Evolutionary conservation across 768 basidiomycete species (phyloP).

Genomic region (Podaxis mareebaensis): DNA sequence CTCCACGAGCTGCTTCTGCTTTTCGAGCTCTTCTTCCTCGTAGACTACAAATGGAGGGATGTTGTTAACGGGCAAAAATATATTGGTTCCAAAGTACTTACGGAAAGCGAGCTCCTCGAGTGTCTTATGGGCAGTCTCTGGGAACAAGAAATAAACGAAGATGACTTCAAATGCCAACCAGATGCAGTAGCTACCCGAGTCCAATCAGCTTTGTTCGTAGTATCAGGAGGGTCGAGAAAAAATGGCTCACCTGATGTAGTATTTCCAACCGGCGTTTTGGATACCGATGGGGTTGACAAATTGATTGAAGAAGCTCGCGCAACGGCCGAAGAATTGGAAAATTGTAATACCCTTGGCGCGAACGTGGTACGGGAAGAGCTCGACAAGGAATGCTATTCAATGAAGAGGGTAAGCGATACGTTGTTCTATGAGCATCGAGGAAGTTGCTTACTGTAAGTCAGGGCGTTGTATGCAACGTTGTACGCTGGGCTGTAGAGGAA

Average conservation of each 20-base stretch:
- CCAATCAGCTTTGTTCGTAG: background rate
- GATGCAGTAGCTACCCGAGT: conserved; percentile 39
- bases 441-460: conserved; percentile 47
- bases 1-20: conserved; percentile 43
- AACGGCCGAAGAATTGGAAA: conserved; percentile 59
- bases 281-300: conserved; percentile 70
- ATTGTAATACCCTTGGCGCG: conserved; percentile 63
- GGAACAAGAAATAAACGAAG: conserved; percentile 64
- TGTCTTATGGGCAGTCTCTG: conserved; percentile 53
- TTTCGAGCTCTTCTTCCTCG: conserved; percentile 41
- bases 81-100: conserved; percentile 27
- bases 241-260: conserved; percentile 45
- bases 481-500: conserved; percentile 58
- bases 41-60: conserved; percentile 33
- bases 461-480: conserved; percentile 56
- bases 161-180: conserved; percentile 54
- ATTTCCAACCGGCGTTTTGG: conserved; percentile 56
- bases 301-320: conserved; percentile 63
- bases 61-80: background rate
- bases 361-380: conserved; percentile 64
- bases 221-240: background rate
- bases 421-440: background rate
- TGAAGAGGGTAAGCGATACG: background rate
- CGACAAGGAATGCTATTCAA: conserved; percentile 58
- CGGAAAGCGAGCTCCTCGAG: conserved; percentile 63